Conservation (phyloP, 1,139 yeast species). For the Saccharomyces hybrid region DNA sequence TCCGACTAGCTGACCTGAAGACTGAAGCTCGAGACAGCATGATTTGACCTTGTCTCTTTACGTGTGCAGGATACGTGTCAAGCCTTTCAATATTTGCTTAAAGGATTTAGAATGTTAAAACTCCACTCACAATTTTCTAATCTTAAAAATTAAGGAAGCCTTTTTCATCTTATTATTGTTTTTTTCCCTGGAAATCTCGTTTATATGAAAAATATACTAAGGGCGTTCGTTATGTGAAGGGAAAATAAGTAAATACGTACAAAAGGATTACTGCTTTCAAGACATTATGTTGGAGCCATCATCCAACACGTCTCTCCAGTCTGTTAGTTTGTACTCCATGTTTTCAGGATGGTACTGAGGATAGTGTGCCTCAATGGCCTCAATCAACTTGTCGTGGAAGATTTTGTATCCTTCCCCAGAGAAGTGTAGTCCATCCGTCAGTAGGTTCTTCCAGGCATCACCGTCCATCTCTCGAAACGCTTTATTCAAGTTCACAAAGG, state of each 20-base stretch:
- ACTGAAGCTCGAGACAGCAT: not conserved
- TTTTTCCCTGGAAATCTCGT: not conserved
- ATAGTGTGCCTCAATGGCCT: constrained; percentile 36
- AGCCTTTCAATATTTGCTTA: not conserved
- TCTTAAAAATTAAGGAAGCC: not conserved
- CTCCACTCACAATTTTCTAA: not conserved
- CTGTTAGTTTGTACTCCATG: constrained; percentile 33
- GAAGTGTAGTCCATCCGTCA: constrained; percentile 64
- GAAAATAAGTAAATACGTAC: not conserved
- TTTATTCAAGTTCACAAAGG: constrained; percentile 48
- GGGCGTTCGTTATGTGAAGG: not conserved
- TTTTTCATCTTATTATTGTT: not conserved
- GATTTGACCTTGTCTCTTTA: not conserved
- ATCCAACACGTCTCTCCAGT: constrained; percentile 34
- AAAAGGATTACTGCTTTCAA: not conserved
- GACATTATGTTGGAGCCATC: not conserved
- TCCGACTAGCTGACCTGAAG: constrained; percentile 4
- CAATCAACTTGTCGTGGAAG: constrained; percentile 39
- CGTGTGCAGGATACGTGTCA: not conserved
- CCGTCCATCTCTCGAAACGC: constrained; percentile 32
- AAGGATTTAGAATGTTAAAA: not conserved
- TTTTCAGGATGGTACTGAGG: constrained; percentile 43
- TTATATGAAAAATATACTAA: not conserved
- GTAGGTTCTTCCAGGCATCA: constrained; percentile 28
- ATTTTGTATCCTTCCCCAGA: constrained; percentile 52